Conservation (phyloP, 2,329 filamentous ascomycete genomes). For the Cladosporium sp. region DNA sequence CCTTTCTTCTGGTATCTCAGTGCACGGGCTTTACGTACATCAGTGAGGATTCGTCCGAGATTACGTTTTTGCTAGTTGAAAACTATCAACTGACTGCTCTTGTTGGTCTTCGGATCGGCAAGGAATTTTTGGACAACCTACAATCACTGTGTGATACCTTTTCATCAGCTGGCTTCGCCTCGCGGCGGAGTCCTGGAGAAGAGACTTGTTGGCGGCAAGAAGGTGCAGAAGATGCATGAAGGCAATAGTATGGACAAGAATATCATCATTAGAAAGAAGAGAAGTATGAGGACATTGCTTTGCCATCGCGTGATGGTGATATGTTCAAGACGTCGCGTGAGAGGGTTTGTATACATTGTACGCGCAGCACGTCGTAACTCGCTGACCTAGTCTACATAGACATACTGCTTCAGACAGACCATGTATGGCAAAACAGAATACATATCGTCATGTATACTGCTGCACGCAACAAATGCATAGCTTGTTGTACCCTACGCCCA, state of each 20-base stretch:
- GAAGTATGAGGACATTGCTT: no score
- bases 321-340: background rate
- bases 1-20: conserved; percentile 45
- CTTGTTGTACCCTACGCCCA: no score
- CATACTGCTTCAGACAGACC: no score
- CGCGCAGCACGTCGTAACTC: background rate
- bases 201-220: background rate
- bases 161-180: conserved; percentile 13
- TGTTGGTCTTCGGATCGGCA: conserved; percentile 64
- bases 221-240: background rate
- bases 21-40: conserved; percentile 77
- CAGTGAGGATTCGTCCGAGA: conserved; percentile 86
- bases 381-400: no score
- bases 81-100: conserved; percentile 76
- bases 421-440: no score
- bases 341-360: background rate
- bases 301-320: no score
- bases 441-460: no score
- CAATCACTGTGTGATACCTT: conserved; percentile 1
- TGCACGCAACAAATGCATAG: no score
- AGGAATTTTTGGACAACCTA: conserved; percentile 68
- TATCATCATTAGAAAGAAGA: no score
- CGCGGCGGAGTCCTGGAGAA: conserved; percentile 8
- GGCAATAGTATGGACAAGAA: background rate
- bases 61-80: conserved; percentile 87